Base-by-base conservation (phyloP, 495 filamentous ascomycete species). In the Lindgomyces ingoldianus region DNA sequence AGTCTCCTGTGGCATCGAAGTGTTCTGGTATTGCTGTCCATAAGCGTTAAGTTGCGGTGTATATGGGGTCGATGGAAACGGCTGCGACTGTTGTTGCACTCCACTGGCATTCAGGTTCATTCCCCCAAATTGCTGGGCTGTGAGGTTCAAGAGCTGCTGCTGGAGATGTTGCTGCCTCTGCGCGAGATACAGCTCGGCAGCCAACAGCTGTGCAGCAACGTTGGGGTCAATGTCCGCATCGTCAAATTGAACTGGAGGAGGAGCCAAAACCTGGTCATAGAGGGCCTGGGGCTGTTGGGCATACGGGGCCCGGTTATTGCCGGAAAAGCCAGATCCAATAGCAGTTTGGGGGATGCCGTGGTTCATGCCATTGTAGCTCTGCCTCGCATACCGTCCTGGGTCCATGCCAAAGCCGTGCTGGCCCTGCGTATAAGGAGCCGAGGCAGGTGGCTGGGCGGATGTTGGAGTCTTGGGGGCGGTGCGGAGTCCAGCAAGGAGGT, bases 401-500 rank as follows among this genome's bases (percentile, higher is more conserved):
- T 84, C 79, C 54, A 83, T 69, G 11, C 77, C 72, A 47, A 60
- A 25, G 58, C 61, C 71, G 80, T 80, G 75, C 70, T 79, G 75
- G 75, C 77, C 73, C 78, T 83, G 79, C 42, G 84, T 77, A 70
- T 75, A 82, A 61, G 80, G 83, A 66, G 85, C 89, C 42, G 86
- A 84, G 24, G 84, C 85, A 63, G 89, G 85, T 65, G 76, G 81
- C 11, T 81, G 81, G 24, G 60, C 60, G 12, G 59, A 62, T 1
- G 68, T 64, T 8, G 90, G 88, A 44, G 92, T 91, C 76, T 93
- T 96, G 26, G 94, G 95, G 36, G 91, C 91, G 67, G 94, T 99
- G 70, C 94, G 86, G 56, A 99, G 81, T 44, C 93, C 92, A 51
- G 93, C 94, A 73, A 99, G 84, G 69, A 99, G 83, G 73, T 97